phyloP scores from a whole-genome alignment of 2,329 filamentous ascomycete species.

The Colletotrichum australisinense region DNA sequence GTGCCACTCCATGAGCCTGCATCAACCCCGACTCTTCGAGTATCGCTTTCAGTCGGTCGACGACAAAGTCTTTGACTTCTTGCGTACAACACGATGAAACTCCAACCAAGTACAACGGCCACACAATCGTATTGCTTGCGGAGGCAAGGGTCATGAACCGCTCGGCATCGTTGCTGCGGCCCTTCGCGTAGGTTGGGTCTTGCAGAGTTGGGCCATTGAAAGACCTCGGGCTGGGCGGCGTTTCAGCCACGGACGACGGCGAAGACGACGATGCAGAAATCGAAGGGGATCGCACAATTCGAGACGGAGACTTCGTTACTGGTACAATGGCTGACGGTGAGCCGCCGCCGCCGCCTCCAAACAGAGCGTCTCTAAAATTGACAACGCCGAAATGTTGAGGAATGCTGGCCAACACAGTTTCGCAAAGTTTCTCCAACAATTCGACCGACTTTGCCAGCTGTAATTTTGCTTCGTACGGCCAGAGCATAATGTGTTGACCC shows the following conservation, averaged over 20 bases:
- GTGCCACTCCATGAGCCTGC: conserved; percentile 57
- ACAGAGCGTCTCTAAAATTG: conserved; percentile 50
- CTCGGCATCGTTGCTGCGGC: conserved; percentile 50
- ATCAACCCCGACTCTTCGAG: conserved; percentile 57
- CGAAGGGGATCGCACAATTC: conserved; percentile 44
- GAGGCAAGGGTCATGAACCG: conserved; percentile 62
- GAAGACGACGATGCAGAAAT: conserved; percentile 42
- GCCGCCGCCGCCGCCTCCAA: conserved; percentile 36
- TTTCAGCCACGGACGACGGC: conserved; percentile 33
- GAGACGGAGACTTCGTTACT: conserved; percentile 42
- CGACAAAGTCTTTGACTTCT: conserved; percentile 55
- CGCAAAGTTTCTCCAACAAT: conserved; percentile 52
- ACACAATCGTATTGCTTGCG: conserved; percentile 60
- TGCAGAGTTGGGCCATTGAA: conserved; percentile 49
- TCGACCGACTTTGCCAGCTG: conserved; percentile 50
- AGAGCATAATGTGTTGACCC: conserved; percentile 35
- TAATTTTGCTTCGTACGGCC: conserved; percentile 46
- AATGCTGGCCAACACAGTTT: conserved; percentile 57
- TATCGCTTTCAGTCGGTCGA: conserved; percentile 57
- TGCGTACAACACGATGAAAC: conserved; percentile 57
- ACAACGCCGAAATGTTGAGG: conserved; percentile 63
- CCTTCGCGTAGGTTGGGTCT: conserved; percentile 51
- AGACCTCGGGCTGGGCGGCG: not conserved
- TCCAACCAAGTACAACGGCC: conserved; percentile 62
- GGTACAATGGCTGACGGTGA: conserved; percentile 43